These are phyloP conservation scores for Malania oleifera DNA, from an alignment of 164 flowering plant species.

Conservation along the genomic window DNA sequence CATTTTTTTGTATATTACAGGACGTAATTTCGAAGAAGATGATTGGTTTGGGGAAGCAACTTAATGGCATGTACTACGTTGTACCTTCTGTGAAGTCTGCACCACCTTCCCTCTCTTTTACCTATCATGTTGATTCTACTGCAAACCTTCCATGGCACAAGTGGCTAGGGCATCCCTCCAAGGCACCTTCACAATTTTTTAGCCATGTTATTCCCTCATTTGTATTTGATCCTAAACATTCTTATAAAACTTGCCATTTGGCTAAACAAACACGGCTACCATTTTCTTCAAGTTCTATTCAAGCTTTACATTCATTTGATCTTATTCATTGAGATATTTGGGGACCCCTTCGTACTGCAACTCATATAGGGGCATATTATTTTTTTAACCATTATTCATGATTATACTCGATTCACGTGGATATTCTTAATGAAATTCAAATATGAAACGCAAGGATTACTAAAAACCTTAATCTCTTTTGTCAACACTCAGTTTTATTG, in stretches of 20 bases:
- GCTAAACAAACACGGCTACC: background rate
- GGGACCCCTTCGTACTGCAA: too few relatives aligned
- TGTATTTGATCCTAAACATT: background rate
- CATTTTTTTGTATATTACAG: too few relatives aligned
- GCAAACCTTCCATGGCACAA: background rate
- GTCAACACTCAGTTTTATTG: background rate
- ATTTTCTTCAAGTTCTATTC: background rate
- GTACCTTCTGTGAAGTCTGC: background rate
- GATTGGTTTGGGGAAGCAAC: background rate
- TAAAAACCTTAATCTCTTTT: background rate
- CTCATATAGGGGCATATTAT: too few relatives aligned
- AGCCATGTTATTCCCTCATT: background rate
- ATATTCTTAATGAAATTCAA: slow-evolving; percentile 1
- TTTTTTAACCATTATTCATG: too few relatives aligned
- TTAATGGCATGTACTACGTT: background rate
- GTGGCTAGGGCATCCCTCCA: background rate
- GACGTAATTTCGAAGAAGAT: too few relatives aligned
- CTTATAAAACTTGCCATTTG: background rate
- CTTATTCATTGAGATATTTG: too few relatives aligned
- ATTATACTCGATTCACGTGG: background rate
- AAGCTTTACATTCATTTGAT: background rate
- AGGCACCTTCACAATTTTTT: background rate
- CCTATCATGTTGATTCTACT: background rate
- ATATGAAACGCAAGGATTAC: background rate
- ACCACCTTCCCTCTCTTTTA: background rate